phyloP scores from a whole-genome alignment of 352 stramenopile species.

The Globisporangium heterothallicum region DNA sequence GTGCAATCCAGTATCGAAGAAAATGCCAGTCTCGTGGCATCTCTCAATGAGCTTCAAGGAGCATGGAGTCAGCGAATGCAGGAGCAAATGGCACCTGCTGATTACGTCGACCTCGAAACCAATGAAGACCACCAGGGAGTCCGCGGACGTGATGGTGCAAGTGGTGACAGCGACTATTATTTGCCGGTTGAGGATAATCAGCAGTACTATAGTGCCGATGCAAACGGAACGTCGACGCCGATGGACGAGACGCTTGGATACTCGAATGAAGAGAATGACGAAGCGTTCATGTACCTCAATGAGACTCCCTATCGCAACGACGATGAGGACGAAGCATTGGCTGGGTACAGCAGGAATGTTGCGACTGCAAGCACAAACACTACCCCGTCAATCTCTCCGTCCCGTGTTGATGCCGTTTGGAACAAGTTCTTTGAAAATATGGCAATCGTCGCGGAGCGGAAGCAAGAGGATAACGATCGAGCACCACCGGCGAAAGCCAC shows the following conservation, averaged over 20 bases:
- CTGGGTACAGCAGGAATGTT: neutral
- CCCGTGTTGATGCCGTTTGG: conserved; percentile 62
- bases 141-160: too few relatives aligned
- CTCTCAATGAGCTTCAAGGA: conserved; percentile 30
- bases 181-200: too few relatives aligned
- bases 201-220: neutral
- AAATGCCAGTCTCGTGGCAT: conserved; percentile 38
- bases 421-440: conserved; percentile 78
- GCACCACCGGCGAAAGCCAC: neutral
- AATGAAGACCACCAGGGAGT: too few relatives aligned
- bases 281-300: neutral
- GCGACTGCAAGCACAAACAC: neutral
- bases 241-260: conserved; percentile 2
- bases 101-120: too few relatives aligned
- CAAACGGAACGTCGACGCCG: conserved; percentile 2
- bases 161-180: conserved; percentile 17
- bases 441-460: conserved; percentile 6
- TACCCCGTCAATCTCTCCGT: conserved; percentile 22
- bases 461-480: too few relatives aligned
- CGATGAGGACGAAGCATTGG: neutral
- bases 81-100: too few relatives aligned
- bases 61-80: conserved; percentile 14
- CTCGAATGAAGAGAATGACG: conserved; percentile 3
- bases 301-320: neutral
- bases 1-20: conserved; percentile 43